phyloP scores from a whole-genome alignment of 805 yeast species.

The Candida sakaeoensis region DNA sequence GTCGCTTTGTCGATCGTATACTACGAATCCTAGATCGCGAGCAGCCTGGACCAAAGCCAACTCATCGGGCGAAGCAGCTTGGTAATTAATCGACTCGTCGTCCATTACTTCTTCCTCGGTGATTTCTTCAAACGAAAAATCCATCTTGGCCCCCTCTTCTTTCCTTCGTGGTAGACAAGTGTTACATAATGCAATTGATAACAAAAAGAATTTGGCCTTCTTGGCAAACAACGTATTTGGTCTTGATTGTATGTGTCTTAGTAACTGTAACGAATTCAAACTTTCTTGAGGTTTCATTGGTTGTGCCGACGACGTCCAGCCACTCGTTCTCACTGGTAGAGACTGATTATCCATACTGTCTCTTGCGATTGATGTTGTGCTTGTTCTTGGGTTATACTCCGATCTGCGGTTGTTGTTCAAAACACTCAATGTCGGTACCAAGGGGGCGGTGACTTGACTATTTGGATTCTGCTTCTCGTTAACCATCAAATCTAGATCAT shows the following conservation, averaged over 20 bases:
- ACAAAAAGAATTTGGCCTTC: slow-evolving; percentile 72
- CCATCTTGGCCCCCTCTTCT: slow-evolving; percentile 1
- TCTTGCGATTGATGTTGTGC: slow-evolving; percentile 32
- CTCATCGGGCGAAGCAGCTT: slow-evolving; percentile 96
- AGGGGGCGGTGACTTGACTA: slow-evolving; percentile 6
- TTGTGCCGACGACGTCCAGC: slow-evolving; percentile 49
- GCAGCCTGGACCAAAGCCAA: slow-evolving; percentile 92
- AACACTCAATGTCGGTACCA: slow-evolving; percentile 7
- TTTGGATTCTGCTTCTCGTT: slow-evolving; percentile 10
- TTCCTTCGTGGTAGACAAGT: slow-evolving; percentile 74
- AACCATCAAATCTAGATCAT: slow-evolving; percentile 54
- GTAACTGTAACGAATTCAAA: slow-evolving; percentile 56
- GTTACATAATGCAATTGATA: slow-evolving; percentile 84
- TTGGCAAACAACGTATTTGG: slow-evolving; percentile 70
- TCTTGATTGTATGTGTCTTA: slow-evolving; percentile 63
- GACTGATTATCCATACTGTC: slow-evolving; percentile 30
- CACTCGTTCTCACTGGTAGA: slow-evolving; percentile 14
- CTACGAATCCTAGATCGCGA: slow-evolving; percentile 89
- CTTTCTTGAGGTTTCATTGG: slow-evolving; percentile 41
- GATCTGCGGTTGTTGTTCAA: not conserved
- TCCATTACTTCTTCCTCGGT: slow-evolving; percentile 12
- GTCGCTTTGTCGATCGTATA: slow-evolving; percentile 61
- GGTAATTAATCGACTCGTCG: slow-evolving; percentile 65
- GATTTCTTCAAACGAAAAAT: slow-evolving; percentile 14
- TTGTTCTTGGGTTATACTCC: slow-evolving; percentile 17